Percentiles rank a stretch among this genome's conserved stretches.
These are phyloP conservation scores for Nothophaeocryptopus gaeumannii DNA, from an alignment of 2,329 filamentous ascomycete species.

Conservation along the genomic window DNA sequence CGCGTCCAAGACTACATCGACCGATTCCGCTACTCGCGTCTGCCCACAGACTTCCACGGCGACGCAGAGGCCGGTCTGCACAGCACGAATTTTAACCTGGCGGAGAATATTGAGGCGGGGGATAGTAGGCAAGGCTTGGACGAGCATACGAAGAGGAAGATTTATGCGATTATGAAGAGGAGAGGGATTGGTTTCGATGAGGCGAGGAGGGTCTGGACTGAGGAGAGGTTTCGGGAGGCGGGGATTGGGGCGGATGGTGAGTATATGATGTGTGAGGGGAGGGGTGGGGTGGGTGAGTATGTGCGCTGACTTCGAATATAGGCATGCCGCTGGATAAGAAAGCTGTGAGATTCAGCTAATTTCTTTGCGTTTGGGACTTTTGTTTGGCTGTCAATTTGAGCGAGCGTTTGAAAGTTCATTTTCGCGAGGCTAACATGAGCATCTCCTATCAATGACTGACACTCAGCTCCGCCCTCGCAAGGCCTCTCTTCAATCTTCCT, in stretches of 20 bases:
- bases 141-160: slow-evolving; percentile 72
- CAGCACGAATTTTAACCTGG: slow-evolving; percentile 78
- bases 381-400: neutral
- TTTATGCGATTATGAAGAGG: slow-evolving; percentile 87
- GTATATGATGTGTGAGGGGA: too few relatives aligned
- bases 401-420: neutral
- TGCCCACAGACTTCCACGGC: slow-evolving; percentile 69
- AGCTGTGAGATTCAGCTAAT: slow-evolving; percentile 83
- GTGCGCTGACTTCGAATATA: too few relatives aligned
- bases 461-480: too few relatives aligned
- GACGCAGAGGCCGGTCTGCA: slow-evolving; percentile 88
- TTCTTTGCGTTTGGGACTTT: neutral
- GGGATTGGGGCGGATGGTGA: slow-evolving; percentile 77
- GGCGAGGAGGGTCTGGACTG: slow-evolving; percentile 79
- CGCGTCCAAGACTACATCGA: slow-evolving; percentile 39
- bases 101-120: slow-evolving; percentile 72
- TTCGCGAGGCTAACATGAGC: too few relatives aligned
- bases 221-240: slow-evolving; percentile 80
- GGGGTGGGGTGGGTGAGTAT: too few relatives aligned
- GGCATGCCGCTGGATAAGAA: slow-evolving; percentile 83
- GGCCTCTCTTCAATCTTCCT: too few relatives aligned
- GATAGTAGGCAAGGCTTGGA: slow-evolving; percentile 81
- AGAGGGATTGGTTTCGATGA: slow-evolving; percentile 83
- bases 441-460: too few relatives aligned
- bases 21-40: slow-evolving; percentile 65